Base-by-base conservation (phyloP, 2,329 filamentous ascomycete species). In the Neoarthrinium moseri region DNA sequence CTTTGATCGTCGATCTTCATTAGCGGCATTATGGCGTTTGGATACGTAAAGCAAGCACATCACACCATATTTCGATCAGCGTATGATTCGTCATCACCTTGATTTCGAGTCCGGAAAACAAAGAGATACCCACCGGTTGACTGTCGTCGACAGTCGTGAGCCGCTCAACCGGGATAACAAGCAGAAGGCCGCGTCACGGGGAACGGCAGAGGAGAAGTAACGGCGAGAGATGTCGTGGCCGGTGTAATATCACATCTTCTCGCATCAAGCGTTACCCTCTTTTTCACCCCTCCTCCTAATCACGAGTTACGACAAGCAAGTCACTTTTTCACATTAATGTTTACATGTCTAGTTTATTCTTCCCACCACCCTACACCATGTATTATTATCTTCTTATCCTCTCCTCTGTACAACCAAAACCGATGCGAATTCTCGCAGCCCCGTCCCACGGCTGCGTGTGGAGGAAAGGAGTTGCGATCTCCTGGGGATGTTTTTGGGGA, bases 281-380 rank as follows among this genome's bases (percentile, higher is more conserved):
- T 51, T 27, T 53, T 58, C n/a, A n/a, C n/a, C n/a, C n/a, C n/a
- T n/a, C n/a, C n/a, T n/a, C n/a, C 24, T 40, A 40, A 26, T 40
- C 42, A 61, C 49, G 58, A 58, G 35, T 56, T 55, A 60, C 50
- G 57, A 59, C 51, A 32, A 51, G 50, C 50, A 54, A 52, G 51
- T 49, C 48, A 55, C 38, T 49, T 47, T 41, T 38, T 34, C 51
- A n/a, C n/a, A n/a, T n/a, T 65, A 65, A 65, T 65, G 62, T 64
- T 56, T 65, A 64, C 49, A 60, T 63, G 54, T 52, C 51, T 62
- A 63, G 40, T 58, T 53, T 38, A 37, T 45, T 54, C 49, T 56
- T 52, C 48, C 29, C 49, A 20, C 32, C 17, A 38, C 23, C 23
- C 52, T 46, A 45, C 46, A 39, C 45, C 45, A 30, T 58, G 56